Conservation (phyloP, 2,329 filamentous ascomycete species). For the Fusarium sp. region DNA sequence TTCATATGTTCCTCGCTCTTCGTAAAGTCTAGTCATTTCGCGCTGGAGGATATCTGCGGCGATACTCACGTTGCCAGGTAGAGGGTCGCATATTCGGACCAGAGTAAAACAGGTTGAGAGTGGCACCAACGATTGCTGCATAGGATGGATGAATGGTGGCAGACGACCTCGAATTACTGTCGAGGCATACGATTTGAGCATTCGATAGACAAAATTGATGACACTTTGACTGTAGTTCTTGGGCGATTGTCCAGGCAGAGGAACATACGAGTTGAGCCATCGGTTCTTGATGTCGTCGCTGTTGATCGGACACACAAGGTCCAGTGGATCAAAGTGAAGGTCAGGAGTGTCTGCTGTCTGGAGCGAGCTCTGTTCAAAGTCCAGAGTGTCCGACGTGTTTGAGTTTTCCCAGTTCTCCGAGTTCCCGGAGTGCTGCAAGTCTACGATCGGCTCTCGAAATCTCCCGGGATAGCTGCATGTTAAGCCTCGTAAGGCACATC, state of each 20-base stretch:
- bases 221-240: conserved; percentile 54
- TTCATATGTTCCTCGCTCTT: conserved; percentile 39
- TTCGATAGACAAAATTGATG: conserved; percentile 51
- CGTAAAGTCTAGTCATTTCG: conserved; percentile 55
- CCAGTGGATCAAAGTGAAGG: conserved; percentile 48
- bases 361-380: not conserved
- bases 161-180: conserved; percentile 48
- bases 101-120: conserved; percentile 55
- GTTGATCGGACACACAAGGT: conserved; percentile 58
- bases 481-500: conserved; percentile 46
- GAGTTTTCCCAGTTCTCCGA: not conserved
- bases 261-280: conserved; percentile 60
- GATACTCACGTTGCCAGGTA: conserved; percentile 46
- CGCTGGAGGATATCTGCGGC: conserved; percentile 49
- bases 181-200: conserved; percentile 57
- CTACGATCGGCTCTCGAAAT: not conserved
- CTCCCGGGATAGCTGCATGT: conserved; percentile 44
- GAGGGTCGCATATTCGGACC: conserved; percentile 51
- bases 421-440: not conserved
- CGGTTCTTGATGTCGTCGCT: conserved; percentile 58
- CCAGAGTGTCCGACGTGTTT: not conserved
- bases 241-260: conserved; percentile 52
- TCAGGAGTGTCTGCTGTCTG: not conserved
- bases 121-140: conserved; percentile 47
- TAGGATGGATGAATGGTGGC: conserved; percentile 57